These are phyloP conservation scores for Plasmopara viticola DNA, from an alignment of 352 stramenopile genomes.

Conservation along the genomic window DNA sequence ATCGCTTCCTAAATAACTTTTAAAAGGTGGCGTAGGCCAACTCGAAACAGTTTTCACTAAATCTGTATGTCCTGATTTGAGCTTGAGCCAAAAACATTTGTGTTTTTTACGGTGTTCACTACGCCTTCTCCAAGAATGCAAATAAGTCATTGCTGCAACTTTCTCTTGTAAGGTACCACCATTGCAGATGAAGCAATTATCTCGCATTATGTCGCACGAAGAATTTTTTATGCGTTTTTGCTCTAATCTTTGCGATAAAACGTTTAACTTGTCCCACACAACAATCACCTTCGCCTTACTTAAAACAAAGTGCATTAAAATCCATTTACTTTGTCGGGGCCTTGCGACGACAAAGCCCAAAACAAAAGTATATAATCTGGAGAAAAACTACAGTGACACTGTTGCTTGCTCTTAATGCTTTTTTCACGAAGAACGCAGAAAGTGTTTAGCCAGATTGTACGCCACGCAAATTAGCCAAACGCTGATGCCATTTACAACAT, in stretches of 20 bases:
- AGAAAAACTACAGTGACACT: constrained; percentile 52
- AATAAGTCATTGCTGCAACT: no score
- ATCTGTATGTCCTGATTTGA: no score
- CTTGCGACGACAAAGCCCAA: constrained; percentile 28
- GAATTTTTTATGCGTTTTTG: constrained; percentile 33
- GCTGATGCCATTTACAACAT: constrained; percentile 36
- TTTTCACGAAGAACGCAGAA: constrained; percentile 43
- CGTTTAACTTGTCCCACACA: neutral
- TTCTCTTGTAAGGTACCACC: no score
- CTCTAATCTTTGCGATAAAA: constrained; percentile 15
- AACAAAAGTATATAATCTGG: constrained; percentile 20
- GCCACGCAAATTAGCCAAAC: constrained; percentile 44
- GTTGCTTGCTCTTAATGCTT: constrained; percentile 67
- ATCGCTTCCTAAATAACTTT: no score
- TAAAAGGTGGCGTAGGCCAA: no score
- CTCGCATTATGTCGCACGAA: constrained; percentile 13
- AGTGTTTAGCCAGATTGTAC: constrained; percentile 70
- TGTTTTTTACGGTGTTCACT: no score
- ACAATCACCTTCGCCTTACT: neutral
- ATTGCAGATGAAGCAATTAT: no score
- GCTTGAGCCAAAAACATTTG: no score
- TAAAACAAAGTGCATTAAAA: constrained; percentile 26
- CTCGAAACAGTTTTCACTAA: no score
- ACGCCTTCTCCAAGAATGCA: no score
- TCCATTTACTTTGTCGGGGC: constrained; percentile 52